Conservation (phyloP, 2,329 filamentous ascomycete species). For the Fusarium napiforme region DNA sequence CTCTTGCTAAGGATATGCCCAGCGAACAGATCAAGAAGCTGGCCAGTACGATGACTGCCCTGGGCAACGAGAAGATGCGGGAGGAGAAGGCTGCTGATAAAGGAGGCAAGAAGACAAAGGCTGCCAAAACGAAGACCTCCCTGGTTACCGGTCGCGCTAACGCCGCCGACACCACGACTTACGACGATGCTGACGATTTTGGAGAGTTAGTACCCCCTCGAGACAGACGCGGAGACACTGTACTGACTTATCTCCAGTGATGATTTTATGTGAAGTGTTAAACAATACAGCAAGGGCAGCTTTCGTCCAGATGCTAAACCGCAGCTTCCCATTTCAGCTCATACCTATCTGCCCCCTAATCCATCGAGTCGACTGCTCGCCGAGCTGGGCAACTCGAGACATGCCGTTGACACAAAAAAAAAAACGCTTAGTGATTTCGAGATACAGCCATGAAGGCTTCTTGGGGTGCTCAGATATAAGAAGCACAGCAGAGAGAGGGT, state of each 20-base stretch:
- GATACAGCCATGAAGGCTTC: slow-evolving; percentile 12
- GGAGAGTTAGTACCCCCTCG: slow-evolving; percentile 76
- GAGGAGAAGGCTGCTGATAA: slow-evolving; percentile 96
- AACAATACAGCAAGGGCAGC: slow-evolving; percentile 13
- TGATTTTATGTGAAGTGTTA: slow-evolving; percentile 74
- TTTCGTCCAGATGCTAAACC: slow-evolving; percentile 9
- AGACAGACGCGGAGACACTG: neutral
- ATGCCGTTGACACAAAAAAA: slow-evolving; percentile 1
- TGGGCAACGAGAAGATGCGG: slow-evolving; percentile 98
- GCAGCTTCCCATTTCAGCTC: slow-evolving; percentile 17
- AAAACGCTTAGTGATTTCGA: neutral
- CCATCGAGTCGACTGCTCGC: slow-evolving; percentile 8
- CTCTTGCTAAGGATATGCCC: slow-evolving; percentile 85
- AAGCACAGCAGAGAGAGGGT: slow-evolving; percentile 11
- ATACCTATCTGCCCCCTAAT: slow-evolving; percentile 6
- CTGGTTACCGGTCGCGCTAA: slow-evolving; percentile 74
- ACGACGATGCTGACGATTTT: slow-evolving; percentile 78
- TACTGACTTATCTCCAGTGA: slow-evolving; percentile 59
- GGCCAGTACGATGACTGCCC: slow-evolving; percentile 84
- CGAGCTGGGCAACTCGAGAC: neutral
- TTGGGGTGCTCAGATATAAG: slow-evolving; percentile 10
- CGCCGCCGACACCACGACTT: slow-evolving; percentile 76
- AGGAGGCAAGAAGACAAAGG: slow-evolving; percentile 96
- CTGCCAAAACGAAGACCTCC: slow-evolving; percentile 91
- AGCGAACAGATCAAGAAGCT: slow-evolving; percentile 98